Base-by-base conservation (phyloP, 1,284 basidiomycete species). In the Ceratobasidium papillatum region DNA sequence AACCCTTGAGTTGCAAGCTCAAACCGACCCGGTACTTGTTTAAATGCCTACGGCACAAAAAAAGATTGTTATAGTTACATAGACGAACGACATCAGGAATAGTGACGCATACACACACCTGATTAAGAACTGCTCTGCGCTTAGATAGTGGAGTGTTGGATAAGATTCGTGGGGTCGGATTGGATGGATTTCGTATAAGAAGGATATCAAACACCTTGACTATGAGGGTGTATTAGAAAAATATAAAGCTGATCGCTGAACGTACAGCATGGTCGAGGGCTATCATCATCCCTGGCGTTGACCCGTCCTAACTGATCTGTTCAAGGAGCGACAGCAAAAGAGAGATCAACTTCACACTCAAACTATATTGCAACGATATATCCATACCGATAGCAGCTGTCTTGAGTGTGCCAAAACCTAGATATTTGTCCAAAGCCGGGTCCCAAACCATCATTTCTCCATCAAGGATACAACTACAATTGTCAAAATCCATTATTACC, bases 371-470 rank as follows among this genome's bases (percentile, higher is more conserved):
- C 5, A 9, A 9, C 3, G 9, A 30, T 7, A 27, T 36, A 59
- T 2, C 61, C 85, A 69, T 77, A 94, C 94, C 91, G 8, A 91
- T 83, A 0, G 95, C 95, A 41, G 94, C 94, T 0, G 94, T 94
- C 82, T 98, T 99, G 64, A 99, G 84, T 0, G 90, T 93, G 0
- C 96, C 96, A 78, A 99, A 98, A 0, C 95, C 93, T 12, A 96
- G 84, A 79, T 94, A 94, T 54, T 92, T 89, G 77, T 93, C 91
- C 0, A 93, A 90, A 1, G 92, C 85, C 0, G 96, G 96, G 81
- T 98, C 96, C 93, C 94, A 98, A 1, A 96, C 96, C 52, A 99
- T 84, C 96, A 99, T 98, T 81, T 99, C 96, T 0, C 96, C 96
- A 78, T 98, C 96, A 19, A 98, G 83, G 56, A 98, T 94, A 78